Conservation (phyloP, 345 rosid genomes). For the Boechera divaricarpa region DNA sequence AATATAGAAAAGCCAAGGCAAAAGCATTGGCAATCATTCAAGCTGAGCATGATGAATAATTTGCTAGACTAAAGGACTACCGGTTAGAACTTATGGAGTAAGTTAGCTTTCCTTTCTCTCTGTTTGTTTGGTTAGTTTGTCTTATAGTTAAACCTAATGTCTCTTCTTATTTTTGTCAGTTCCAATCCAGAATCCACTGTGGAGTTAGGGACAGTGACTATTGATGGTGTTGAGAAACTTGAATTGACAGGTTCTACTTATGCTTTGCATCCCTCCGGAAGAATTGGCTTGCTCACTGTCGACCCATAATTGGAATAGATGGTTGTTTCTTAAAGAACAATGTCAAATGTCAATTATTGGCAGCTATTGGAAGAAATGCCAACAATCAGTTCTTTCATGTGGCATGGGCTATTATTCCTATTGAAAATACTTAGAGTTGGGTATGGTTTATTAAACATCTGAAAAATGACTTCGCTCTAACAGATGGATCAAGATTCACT, state of each 20-base stretch:
- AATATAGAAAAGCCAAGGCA: background rate
- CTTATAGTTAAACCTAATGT: no score
- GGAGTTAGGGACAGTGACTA: background rate
- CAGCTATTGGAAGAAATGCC: constrained; percentile 14
- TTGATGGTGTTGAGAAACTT: background rate
- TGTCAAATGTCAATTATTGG: background rate
- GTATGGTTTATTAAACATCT: background rate
- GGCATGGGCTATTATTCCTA: background rate
- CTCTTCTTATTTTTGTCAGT: no score
- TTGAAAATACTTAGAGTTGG: background rate
- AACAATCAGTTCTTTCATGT: background rate
- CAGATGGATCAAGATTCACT: background rate
- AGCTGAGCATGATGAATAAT: background rate
- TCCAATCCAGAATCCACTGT: background rate
- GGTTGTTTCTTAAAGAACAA: background rate
- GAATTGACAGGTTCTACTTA: background rate
- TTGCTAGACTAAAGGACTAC: background rate
- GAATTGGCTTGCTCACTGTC: background rate
- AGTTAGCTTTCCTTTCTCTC: no score
- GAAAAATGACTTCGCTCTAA: background rate
- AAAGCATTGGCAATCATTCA: background rate
- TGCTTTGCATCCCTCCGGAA: no score
- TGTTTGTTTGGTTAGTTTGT: no score
- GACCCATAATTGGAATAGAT: background rate
- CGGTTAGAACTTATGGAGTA: no score